Evolutionary conservation across 2,329 filamentous ascomycete genomes (phyloP).

Genomic region (Dothiorella sarmentorum): DNA sequence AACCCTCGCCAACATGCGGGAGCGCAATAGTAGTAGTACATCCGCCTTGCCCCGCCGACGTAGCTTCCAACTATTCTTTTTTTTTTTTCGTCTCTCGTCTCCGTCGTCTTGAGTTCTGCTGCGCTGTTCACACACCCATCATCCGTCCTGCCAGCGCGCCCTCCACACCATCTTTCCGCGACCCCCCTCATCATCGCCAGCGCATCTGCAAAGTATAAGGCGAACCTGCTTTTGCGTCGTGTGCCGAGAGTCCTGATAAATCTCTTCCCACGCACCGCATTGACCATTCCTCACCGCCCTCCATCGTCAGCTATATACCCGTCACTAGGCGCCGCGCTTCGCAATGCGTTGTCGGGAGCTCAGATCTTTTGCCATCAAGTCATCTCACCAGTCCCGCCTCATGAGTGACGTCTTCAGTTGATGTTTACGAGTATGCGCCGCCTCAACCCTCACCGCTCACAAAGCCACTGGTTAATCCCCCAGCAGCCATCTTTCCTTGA

Average conservation of each 20-base stretch:
- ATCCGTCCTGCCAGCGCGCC: not conserved
- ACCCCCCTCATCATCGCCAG: not conserved
- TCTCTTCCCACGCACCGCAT: constrained; percentile 30
- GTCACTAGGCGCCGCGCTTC: constrained; percentile 34
- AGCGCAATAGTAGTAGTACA: constrained; percentile 7
- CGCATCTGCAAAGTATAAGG: constrained; percentile 4
- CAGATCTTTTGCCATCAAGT: constrained; percentile 31
- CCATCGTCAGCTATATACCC: constrained; percentile 31
- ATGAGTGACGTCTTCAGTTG: constrained; percentile 35
- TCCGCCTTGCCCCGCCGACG: constrained; percentile 20
- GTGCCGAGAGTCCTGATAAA: no score
- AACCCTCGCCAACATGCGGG: not conserved
- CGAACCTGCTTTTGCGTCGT: no score
- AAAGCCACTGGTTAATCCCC: constrained; percentile 31
- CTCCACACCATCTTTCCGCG: not conserved
- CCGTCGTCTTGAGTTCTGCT: constrained; percentile 17
- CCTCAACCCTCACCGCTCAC: constrained; percentile 26
- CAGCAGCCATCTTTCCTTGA: not conserved
- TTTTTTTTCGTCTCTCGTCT: constrained; percentile 18
- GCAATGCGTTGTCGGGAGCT: constrained; percentile 34
- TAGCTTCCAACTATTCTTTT: constrained; percentile 25
- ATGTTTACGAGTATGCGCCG: constrained; percentile 30
- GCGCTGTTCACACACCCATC: no score
- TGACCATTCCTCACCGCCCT: constrained; percentile 40
- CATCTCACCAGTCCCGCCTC: constrained; percentile 29